Evolutionary conservation across 1,284 basidiomycete species (phyloP).

Genomic region (Phylloporus sp.): DNA sequence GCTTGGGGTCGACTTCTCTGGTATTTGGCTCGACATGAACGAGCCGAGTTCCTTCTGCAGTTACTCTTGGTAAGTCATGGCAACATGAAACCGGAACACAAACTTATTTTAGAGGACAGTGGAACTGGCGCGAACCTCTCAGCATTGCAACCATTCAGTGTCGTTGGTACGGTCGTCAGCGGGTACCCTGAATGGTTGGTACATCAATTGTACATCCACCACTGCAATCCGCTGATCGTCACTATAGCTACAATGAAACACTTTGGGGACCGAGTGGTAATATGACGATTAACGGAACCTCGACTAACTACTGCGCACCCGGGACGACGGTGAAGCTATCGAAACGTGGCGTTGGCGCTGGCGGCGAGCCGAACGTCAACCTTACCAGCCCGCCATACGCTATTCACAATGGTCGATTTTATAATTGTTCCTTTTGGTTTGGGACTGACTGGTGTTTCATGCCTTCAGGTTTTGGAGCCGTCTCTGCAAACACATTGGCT

Average conservation of each 20-base stretch:
- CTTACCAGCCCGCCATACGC: conserved; percentile 67
- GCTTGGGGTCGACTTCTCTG: conserved; percentile 63
- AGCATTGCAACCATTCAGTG: conserved; percentile 40
- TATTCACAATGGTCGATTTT: conserved; percentile 64
- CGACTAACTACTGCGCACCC: conserved; percentile 49
- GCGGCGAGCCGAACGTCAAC: conserved; percentile 48
- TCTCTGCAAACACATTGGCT: conserved; percentile 37
- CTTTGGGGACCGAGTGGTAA: conserved; percentile 74
- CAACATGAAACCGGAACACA: background rate
- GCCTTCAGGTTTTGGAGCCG: conserved; percentile 26
- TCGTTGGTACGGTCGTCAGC: conserved; percentile 49
- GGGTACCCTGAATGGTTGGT: conserved; percentile 67
- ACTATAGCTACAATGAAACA: conserved; percentile 61
- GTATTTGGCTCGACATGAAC: conserved; percentile 82
- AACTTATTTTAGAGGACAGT: conserved; percentile 35
- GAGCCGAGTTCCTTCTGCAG: conserved; percentile 68
- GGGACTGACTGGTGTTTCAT: background rate
- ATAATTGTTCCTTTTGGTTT: background rate
- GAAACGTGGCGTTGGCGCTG: conserved; percentile 42
- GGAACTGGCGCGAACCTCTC: conserved; percentile 58
- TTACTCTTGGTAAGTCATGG: conserved; percentile 57
- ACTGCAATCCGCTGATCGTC: background rate
- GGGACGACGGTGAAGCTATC: conserved; percentile 7
- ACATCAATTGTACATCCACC: background rate
- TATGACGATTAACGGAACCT: conserved; percentile 68